These are phyloP conservation scores for Magnaporthiopsis rhizophila DNA, from an alignment of 2,329 filamentous ascomycete genomes.

Conservation along the genomic window DNA sequence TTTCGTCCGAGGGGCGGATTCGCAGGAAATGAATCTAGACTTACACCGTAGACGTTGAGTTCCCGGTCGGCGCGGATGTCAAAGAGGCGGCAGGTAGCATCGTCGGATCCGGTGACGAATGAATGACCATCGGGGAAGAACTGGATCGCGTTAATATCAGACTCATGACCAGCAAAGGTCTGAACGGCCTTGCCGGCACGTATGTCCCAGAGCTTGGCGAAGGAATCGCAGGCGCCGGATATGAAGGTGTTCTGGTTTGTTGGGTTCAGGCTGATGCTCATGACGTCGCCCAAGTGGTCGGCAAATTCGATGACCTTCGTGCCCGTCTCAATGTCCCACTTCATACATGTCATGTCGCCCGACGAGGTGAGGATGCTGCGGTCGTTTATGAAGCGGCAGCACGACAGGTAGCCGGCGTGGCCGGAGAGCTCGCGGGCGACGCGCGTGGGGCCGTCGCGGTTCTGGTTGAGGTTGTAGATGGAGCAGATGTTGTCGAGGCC, in stretches of 20 bases:
- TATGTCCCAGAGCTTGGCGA: conserved; percentile 98
- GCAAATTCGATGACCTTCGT: conserved; percentile 97
- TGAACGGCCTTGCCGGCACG: conserved; percentile 96
- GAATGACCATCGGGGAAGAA: conserved; percentile 99
- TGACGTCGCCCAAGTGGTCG: conserved; percentile 95
- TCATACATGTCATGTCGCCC: conserved; percentile 99
- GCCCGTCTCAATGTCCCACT: conserved; percentile 98
- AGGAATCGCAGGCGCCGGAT: conserved; percentile 97
- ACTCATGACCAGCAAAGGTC: conserved; percentile 97
- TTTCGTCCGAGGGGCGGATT: not conserved
- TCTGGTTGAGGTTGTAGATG: conserved; percentile 96
- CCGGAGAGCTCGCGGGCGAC: conserved; percentile 93
- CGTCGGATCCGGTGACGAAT: conserved; percentile 95
- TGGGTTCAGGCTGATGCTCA: conserved; percentile 99
- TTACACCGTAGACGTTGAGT: conserved; percentile 60
- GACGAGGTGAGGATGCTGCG: conserved; percentile 95
- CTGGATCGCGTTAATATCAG: conserved; percentile 98
- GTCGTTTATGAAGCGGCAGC: conserved; percentile 98
- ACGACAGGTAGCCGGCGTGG: conserved; percentile 94
- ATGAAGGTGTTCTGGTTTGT: conserved; percentile 99
- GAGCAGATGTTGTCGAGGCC: conserved; percentile 99
- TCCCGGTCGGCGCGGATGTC: conserved; percentile 92
- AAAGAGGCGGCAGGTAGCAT: conserved; percentile 93
- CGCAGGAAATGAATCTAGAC: conserved; percentile 19
- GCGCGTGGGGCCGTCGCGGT: conserved; percentile 89